Conservation (phyloP, 805 yeast species). For the Ogataea paraovalis region DNA sequence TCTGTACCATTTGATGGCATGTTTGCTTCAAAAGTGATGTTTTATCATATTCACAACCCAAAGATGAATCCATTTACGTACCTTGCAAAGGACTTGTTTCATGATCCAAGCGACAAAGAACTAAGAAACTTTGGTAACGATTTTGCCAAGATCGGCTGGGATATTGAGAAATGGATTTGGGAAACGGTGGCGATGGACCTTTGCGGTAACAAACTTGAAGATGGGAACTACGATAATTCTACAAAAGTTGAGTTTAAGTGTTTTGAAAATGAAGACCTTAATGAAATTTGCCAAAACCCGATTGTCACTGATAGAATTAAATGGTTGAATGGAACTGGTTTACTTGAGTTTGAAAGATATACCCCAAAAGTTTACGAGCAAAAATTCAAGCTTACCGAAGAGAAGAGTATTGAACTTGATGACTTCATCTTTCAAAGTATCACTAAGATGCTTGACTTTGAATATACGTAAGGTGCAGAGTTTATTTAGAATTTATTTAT, state of each 20-base stretch:
- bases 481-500: too few species aligned
- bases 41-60: conserved; percentile 44
- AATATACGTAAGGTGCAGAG: neutral
- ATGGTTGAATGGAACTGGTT: conserved; percentile 23
- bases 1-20: conserved; percentile 11
- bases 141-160: conserved; percentile 13
- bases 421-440: conserved; percentile 7
- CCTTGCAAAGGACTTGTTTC: conserved; percentile 13
- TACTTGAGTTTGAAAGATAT: conserved; percentile 2
- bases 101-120: conserved; percentile 9
- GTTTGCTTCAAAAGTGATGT: conserved; percentile 16
- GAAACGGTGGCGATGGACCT: conserved; percentile 18
- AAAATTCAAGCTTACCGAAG: conserved; percentile 1
- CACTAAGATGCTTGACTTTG: neutral
- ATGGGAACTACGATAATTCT: neutral
- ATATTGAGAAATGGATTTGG: conserved; percentile 26
- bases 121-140: conserved; percentile 22
- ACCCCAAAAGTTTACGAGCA: neutral
- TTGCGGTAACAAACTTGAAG: conserved; percentile 13
- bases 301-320: conserved; percentile 19
- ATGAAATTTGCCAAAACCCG: conserved; percentile 19
- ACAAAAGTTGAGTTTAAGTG: conserved; percentile 11
- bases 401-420: conserved; percentile 6
- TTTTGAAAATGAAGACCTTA: conserved; percentile 19
- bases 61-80: conserved; percentile 43